phyloP scores from a whole-genome alignment of 495 filamentous ascomycete species.

The Neurospora tetraspora region DNA sequence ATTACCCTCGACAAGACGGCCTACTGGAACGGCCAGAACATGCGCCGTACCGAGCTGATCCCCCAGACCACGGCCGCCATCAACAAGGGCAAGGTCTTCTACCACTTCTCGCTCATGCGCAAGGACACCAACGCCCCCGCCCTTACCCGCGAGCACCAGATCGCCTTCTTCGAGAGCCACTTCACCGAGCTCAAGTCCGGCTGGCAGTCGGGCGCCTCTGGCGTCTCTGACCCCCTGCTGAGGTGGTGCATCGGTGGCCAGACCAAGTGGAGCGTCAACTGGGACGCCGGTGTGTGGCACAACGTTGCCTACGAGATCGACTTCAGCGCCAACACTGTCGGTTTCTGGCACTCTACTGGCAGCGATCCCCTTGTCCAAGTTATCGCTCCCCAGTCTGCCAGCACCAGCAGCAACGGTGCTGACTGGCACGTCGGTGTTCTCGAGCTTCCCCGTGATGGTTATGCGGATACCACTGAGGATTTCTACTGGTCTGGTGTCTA shows the following conservation, averaged over 20 bases:
- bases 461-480: conserved; percentile 47
- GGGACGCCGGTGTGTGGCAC: conserved; percentile 56
- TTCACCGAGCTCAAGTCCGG: conserved; percentile 72
- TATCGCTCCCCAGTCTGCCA: conserved; percentile 45
- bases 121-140: conserved; percentile 48
- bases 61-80: conserved; percentile 57
- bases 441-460: conserved; percentile 50
- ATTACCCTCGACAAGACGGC: conserved; percentile 57
- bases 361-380: conserved; percentile 42
- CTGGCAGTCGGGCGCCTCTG: conserved; percentile 48
- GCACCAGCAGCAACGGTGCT: conserved; percentile 55
- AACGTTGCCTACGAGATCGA: conserved; percentile 66
- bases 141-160: conserved; percentile 57
- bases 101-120: conserved; percentile 61
- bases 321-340: conserved; percentile 50
- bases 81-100: conserved; percentile 51
- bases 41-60: conserved; percentile 53
- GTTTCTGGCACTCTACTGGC: conserved; percentile 61
- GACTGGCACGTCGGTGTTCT: conserved; percentile 73
- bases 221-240: conserved; percentile 37
- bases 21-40: conserved; percentile 49
- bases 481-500: conserved; percentile 68
- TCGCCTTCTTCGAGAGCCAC: conserved; percentile 67
- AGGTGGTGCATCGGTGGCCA: conserved; percentile 33
- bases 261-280: conserved; percentile 35